Percentiles rank a stretch among this genome's conserved stretches.
Evolutionary conservation across 140 eudicot genomes (phyloP).

Genomic region (Ambrosia hybrid): DNA sequence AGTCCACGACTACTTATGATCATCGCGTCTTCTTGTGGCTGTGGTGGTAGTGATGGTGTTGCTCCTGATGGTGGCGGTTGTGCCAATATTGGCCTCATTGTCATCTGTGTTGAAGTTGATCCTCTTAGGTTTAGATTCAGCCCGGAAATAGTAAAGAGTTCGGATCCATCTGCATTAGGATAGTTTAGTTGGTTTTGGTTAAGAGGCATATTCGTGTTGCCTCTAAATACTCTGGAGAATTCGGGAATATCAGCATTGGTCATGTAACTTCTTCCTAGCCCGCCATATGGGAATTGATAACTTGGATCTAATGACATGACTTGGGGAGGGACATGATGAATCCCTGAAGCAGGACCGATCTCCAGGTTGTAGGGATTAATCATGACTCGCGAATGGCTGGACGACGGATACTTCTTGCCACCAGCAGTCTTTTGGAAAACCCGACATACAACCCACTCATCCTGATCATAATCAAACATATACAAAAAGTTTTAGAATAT

Average conservation of each 20-base stretch:
- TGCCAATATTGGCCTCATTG: conserved; percentile 18
- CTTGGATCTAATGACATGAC: conserved; percentile 39
- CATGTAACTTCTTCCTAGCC: conserved; percentile 42
- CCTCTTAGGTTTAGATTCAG: conserved; percentile 70
- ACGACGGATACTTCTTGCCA: conserved; percentile 67
- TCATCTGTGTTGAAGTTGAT: conserved; percentile 34
- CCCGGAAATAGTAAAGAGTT: conserved; percentile 69
- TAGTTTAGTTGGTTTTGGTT: conserved; percentile 49
- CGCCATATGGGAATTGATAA: conserved; percentile 46
- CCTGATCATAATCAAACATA: conserved; percentile 28
- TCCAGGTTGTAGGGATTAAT: conserved; percentile 65
- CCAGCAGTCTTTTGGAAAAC: conserved; percentile 88
- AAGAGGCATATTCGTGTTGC: conserved; percentile 38
- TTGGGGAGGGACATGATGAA: conserved; percentile 40
- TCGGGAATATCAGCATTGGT: conserved; percentile 44
- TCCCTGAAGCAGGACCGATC: conserved; percentile 32
- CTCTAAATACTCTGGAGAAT: conserved; percentile 45
- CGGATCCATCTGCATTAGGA: conserved; percentile 35
- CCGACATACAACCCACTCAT: conserved; percentile 96
- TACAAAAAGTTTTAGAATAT: not conserved
- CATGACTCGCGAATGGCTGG: conserved; percentile 52
- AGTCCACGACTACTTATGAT: conserved; percentile 32
- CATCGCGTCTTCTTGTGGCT: conserved; percentile 45
- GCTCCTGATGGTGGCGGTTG: conserved; percentile 26
- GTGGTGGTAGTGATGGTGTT: conserved; percentile 32